phyloP scores from a whole-genome alignment of 2,329 filamentous ascomycete genomes.

The Phialemonium atrogriseum region DNA sequence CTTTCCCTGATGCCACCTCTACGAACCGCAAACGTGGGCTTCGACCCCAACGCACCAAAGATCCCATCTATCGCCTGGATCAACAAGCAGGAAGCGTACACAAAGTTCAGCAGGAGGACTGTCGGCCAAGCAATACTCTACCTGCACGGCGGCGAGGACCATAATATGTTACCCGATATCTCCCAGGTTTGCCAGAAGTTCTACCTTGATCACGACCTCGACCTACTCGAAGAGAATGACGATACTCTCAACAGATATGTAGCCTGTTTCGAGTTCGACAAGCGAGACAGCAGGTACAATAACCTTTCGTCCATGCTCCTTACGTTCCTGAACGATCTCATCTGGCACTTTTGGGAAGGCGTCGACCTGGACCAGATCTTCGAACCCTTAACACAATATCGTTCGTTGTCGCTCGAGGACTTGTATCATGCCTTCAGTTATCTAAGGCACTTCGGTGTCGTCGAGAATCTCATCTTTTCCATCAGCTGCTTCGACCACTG shows the following conservation, averaged over 20 bases:
- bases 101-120: neutral
- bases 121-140: slow-evolving; percentile 3
- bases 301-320: slow-evolving; percentile 3
- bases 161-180: neutral
- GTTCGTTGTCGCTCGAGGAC: slow-evolving; percentile 2
- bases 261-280: slow-evolving; percentile 6
- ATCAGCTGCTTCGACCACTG: slow-evolving; percentile 8
- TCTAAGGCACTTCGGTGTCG: neutral
- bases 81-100: slow-evolving; percentile 4
- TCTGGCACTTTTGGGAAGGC: slow-evolving; percentile 4
- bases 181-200: slow-evolving; percentile 3
- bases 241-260: neutral
- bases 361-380: neutral
- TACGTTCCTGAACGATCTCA: slow-evolving; percentile 5
- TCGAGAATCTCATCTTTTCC: slow-evolving; percentile 2
- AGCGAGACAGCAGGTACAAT: slow-evolving; percentile 5
- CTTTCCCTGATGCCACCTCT: slow-evolving; percentile 5
- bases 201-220: slow-evolving; percentile 2
- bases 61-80: slow-evolving; percentile 4
- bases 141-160: slow-evolving; percentile 4
- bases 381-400: neutral
- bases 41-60: neutral
- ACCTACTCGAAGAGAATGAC: neutral
- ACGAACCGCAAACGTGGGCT: neutral
- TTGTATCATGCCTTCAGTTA: neutral